phyloP scores from a whole-genome alignment of 2,329 filamentous ascomycete species.

The Helicocarpus griseus region DNA sequence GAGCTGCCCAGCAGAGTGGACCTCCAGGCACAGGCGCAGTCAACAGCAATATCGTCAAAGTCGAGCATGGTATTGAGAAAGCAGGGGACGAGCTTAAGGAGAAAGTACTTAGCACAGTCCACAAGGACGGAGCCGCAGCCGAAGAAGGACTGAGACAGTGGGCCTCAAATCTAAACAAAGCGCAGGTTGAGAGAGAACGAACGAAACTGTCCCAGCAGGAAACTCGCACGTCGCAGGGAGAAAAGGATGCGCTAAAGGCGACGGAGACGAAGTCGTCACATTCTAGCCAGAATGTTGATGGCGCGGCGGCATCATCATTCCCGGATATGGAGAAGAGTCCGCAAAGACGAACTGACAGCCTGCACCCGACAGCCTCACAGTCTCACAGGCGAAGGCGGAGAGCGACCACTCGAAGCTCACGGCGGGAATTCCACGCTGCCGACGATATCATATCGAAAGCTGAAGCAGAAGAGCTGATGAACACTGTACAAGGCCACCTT shows the following conservation, averaged over 20 bases:
- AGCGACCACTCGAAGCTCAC: conserved; percentile 38
- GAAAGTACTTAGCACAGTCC: conserved; percentile 20
- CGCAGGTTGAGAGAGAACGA: conserved; percentile 25
- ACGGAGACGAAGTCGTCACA: conserved; percentile 20
- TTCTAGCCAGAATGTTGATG: conserved; percentile 16
- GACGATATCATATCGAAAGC: conserved; percentile 68
- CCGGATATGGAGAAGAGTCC: conserved; percentile 18
- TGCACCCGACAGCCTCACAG: conserved; percentile 22
- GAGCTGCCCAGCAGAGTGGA: conserved; percentile 28
- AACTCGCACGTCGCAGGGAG: conserved; percentile 22
- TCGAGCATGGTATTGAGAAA: conserved; percentile 19
- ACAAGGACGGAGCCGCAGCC: conserved; percentile 12
- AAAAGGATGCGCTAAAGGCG: conserved; percentile 33
- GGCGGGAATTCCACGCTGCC: conserved; percentile 40
- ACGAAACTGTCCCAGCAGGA: conserved; percentile 23
- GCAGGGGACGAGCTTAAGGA: conserved; percentile 22
- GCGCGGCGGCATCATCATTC: conserved; percentile 18
- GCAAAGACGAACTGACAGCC: conserved; percentile 23
- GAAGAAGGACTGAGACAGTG: conserved; percentile 28
- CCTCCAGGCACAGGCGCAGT: conserved; percentile 27
- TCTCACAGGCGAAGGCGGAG: conserved; percentile 32
- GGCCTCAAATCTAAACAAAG: conserved; percentile 24
- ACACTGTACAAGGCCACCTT: conserved; percentile 74
- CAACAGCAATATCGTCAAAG: neutral
- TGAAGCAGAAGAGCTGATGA: conserved; percentile 73